phyloP scores from a whole-genome alignment of 352 stramenopile species.

The Pythium folliculosum region DNA sequence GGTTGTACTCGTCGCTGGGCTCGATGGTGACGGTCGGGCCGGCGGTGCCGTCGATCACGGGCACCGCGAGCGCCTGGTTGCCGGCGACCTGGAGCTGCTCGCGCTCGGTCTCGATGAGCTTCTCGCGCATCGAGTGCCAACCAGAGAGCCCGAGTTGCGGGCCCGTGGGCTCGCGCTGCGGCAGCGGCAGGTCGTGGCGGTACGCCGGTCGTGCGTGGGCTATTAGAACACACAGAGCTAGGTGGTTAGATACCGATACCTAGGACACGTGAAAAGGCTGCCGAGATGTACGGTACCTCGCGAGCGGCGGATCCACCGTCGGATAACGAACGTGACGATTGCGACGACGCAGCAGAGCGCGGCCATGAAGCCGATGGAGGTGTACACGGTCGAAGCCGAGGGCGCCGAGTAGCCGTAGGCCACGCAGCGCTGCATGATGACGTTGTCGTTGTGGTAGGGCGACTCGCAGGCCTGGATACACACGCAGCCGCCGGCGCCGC shows the following conservation, averaged over 20 bases:
- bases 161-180: slow-evolving; percentile 27
- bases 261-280: too few relatives aligned
- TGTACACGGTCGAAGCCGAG: slow-evolving; percentile 21
- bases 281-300: background rate
- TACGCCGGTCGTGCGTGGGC: slow-evolving; percentile 1
- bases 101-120: slow-evolving; percentile 48
- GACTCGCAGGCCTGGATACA: slow-evolving; percentile 25
- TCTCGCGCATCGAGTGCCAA: slow-evolving; percentile 58
- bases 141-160: slow-evolving; percentile 46
- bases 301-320: slow-evolving; percentile 14
- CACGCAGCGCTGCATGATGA: slow-evolving; percentile 25
- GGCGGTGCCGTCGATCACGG: slow-evolving; percentile 8
- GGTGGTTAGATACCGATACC: background rate
- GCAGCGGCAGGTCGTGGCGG: slow-evolving; percentile 19
- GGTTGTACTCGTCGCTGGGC: slow-evolving; percentile 42
- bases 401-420: slow-evolving; percentile 2
- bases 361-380: slow-evolving; percentile 23
- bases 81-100: slow-evolving; percentile 9
- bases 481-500: slow-evolving; percentile 24
- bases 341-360: slow-evolving; percentile 19
- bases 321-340: slow-evolving; percentile 11
- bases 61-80: slow-evolving; percentile 6
- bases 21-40: slow-evolving; percentile 28
- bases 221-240: background rate
- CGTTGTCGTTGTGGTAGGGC: slow-evolving; percentile 26